phyloP scores from a whole-genome alignment of 129 eudicot genomes.

The Rutidosis leptorrhynchoides region DNA sequence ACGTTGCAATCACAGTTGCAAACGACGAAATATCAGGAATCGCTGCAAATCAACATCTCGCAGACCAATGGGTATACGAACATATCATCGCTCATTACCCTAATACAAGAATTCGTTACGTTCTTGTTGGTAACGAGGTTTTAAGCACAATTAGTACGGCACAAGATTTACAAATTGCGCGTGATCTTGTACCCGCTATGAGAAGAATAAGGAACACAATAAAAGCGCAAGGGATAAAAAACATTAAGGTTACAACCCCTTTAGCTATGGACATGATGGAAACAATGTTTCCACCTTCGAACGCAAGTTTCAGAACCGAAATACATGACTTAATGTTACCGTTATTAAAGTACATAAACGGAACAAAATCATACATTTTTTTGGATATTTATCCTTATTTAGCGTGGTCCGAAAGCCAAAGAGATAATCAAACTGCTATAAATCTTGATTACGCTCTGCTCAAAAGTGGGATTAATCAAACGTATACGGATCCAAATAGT shows the following conservation, averaged over 20 bases:
- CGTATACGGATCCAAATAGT: slow-evolving; percentile 46
- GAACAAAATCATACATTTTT: slow-evolving; percentile 50
- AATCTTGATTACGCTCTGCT: slow-evolving; percentile 61
- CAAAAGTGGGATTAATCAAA: slow-evolving; percentile 25
- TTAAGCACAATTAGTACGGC: slow-evolving; percentile 34
- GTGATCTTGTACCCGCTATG: slow-evolving; percentile 67
- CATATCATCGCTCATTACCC: slow-evolving; percentile 64
- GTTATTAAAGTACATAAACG: slow-evolving; percentile 45
- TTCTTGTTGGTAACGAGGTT: slow-evolving; percentile 65
- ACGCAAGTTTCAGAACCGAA: slow-evolving; percentile 45
- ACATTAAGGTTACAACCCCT: slow-evolving; percentile 69
- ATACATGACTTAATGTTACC: slow-evolving; percentile 34
- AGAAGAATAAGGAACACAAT: slow-evolving; percentile 48
- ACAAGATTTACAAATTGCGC: slow-evolving; percentile 34
- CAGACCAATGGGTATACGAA: slow-evolving; percentile 62
- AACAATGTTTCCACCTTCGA: slow-evolving; percentile 61
- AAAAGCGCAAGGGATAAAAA: slow-evolving; percentile 35
- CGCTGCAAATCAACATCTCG: slow-evolving; percentile 51
- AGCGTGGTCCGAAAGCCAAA: slow-evolving; percentile 43
- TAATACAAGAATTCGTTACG: slow-evolving; percentile 45
- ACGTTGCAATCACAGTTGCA: slow-evolving; percentile 58
- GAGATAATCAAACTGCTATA: slow-evolving; percentile 34
- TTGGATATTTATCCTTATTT: slow-evolving; percentile 62
- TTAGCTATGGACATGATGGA: slow-evolving; percentile 68
- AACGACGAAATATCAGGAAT: slow-evolving; percentile 50